Evolutionary conservation across 2,329 filamentous ascomycete genomes (phyloP).

Genomic region (Leptosphaerulina australis): DNA sequence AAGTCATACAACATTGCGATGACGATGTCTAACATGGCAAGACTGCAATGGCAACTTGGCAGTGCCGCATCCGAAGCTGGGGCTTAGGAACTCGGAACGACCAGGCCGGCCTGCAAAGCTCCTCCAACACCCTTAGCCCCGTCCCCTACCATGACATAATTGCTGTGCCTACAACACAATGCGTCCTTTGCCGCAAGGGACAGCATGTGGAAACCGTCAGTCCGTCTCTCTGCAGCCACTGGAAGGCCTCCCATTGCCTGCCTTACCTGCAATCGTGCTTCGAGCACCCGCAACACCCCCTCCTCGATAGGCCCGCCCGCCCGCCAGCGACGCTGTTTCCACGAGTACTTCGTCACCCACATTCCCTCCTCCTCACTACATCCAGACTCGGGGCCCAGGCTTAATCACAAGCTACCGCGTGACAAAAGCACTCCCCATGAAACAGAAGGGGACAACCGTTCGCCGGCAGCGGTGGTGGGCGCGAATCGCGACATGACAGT

Average conservation of each 20-base stretch:
- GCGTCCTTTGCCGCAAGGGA: slow-evolving; percentile 39
- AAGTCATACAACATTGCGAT: not conserved
- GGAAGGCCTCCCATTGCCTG: slow-evolving; percentile 30
- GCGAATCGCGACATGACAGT: slow-evolving; percentile 77
- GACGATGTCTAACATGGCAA: no score
- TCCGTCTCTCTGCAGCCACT: slow-evolving; percentile 36
- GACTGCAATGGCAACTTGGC: no score
- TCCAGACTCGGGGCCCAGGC: slow-evolving; percentile 74
- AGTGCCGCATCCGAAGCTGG: slow-evolving; percentile 10
- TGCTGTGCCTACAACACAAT: slow-evolving; percentile 37
- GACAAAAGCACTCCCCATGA: slow-evolving; percentile 80
- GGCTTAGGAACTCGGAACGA: slow-evolving; percentile 29
- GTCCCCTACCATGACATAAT: slow-evolving; percentile 40
- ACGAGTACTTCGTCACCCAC: slow-evolving; percentile 97
- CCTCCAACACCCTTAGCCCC: slow-evolving; percentile 13
- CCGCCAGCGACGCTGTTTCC: slow-evolving; percentile 62
- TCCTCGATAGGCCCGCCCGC: slow-evolving; percentile 21
- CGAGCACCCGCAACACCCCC: slow-evolving; percentile 3
- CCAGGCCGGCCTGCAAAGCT: slow-evolving; percentile 22
- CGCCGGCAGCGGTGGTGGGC: slow-evolving; percentile 47
- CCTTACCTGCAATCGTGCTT: slow-evolving; percentile 17
- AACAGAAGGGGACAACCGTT: slow-evolving; percentile 48
- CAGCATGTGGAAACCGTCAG: slow-evolving; percentile 49
- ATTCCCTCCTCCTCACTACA: slow-evolving; percentile 91
- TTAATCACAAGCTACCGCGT: slow-evolving; percentile 85